A percentile compares a stretch with the other conserved stretches of the same genome.
phyloP scores from a whole-genome alignment of 768 basidiomycete species.

The Tricholoma saponaceum region DNA sequence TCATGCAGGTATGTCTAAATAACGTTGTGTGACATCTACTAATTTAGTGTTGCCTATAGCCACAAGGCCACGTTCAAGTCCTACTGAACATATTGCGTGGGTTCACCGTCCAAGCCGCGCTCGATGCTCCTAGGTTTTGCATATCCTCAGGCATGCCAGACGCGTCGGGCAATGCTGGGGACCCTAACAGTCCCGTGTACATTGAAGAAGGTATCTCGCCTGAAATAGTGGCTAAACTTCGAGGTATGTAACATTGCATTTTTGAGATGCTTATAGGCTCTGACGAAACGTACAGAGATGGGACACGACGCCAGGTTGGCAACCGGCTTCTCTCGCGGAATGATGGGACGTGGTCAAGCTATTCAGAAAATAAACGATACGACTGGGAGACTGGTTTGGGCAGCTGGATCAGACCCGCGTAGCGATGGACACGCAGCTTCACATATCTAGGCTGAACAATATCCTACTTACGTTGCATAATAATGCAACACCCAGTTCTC shows the following conservation, averaged over 20 bases:
- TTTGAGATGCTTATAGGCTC: neutral
- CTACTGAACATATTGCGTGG: constrained; percentile 87
- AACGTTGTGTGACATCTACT: neutral
- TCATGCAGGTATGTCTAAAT: constrained; percentile 62
- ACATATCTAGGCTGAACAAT: constrained; percentile 52
- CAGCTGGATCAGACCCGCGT: constrained; percentile 87
- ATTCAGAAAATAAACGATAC: constrained; percentile 74
- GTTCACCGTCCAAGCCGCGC: constrained; percentile 80
- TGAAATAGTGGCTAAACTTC: constrained; percentile 61
- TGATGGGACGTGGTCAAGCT: constrained; percentile 85
- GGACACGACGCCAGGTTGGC: constrained; percentile 78
- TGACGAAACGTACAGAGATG: constrained; percentile 54
- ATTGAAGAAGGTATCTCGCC: constrained; percentile 79
- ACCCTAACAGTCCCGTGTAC: constrained; percentile 80
- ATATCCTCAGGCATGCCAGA: constrained; percentile 84
- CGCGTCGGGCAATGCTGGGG: constrained; percentile 48
- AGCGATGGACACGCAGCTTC: constrained; percentile 85
- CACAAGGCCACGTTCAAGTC: constrained; percentile 96
- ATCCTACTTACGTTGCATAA: constrained; percentile 26
- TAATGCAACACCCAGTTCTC: too few species aligned
- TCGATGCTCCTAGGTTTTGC: constrained; percentile 95
- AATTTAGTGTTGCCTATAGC: constrained; percentile 39
- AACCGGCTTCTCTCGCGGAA: constrained; percentile 52
- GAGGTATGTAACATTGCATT: constrained; percentile 39
- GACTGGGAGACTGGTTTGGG: constrained; percentile 83